Percentiles rank a stretch among this genome's conserved stretches.
Evolutionary conservation across 1,139 yeast genomes (phyloP).

Genomic region (Wickerhamomyces sp.): DNA sequence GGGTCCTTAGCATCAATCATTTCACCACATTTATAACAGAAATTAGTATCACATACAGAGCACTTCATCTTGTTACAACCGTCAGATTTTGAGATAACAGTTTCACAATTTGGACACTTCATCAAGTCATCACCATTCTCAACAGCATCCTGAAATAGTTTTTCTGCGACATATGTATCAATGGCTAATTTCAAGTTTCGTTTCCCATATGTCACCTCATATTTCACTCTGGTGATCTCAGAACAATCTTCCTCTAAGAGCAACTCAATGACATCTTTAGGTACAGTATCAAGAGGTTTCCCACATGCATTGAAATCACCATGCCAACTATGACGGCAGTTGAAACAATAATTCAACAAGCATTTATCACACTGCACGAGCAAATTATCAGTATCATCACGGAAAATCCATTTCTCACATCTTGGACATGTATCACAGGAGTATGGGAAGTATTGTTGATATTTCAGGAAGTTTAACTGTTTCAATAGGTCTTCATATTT

Average conservation of each 20-base stretch:
- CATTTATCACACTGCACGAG: constrained; percentile 52
- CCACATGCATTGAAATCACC: constrained; percentile 48
- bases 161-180: constrained; percentile 44
- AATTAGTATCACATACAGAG: constrained; percentile 41
- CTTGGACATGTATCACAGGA: constrained; percentile 53
- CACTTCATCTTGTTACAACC: constrained; percentile 73
- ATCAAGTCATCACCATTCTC: constrained; percentile 35
- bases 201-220: constrained; percentile 48
- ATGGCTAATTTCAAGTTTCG: constrained; percentile 39
- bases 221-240: constrained; percentile 29
- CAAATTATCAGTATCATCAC: constrained; percentile 46
- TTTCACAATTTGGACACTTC: constrained; percentile 52
- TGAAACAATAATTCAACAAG: constrained; percentile 53
- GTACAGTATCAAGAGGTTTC: constrained; percentile 32
- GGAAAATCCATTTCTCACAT: constrained; percentile 41
- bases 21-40: constrained; percentile 56
- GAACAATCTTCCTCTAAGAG: constrained; percentile 30
- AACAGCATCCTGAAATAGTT: constrained; percentile 42
- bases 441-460: constrained; percentile 42
- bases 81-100: constrained; percentile 52
- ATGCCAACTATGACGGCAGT: constrained; percentile 64
- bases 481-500: constrained; percentile 38
- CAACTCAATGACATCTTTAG: constrained; percentile 37
- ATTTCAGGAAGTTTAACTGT: constrained; percentile 39
- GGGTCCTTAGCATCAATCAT: constrained; percentile 38